phyloP scores from a whole-genome alignment of 495 filamentous ascomycete species.

The Penicillium egyptiacum region DNA sequence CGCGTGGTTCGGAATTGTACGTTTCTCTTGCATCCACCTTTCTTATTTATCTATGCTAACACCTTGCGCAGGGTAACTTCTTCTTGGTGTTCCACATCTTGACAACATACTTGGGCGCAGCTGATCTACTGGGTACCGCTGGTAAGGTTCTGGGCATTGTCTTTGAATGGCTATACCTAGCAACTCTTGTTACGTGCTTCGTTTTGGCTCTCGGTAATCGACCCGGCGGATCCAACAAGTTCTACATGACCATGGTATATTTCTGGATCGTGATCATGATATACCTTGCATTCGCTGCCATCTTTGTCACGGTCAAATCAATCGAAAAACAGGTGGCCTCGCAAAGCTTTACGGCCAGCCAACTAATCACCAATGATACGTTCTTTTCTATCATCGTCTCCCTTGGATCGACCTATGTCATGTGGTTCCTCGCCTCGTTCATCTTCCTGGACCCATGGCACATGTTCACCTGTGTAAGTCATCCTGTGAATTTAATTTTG shows the following conservation, averaged over 20 bases:
- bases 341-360: slow-evolving; percentile 59
- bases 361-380: slow-evolving; percentile 79
- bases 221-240: slow-evolving; percentile 87
- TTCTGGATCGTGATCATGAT: slow-evolving; percentile 97
- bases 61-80: slow-evolving; percentile 73
- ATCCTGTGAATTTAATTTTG: neutral
- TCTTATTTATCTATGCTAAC: slow-evolving; percentile 13
- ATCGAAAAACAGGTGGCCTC: slow-evolving; percentile 64
- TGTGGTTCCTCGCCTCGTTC: slow-evolving; percentile 90
- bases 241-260: slow-evolving; percentile 95
- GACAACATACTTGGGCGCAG: slow-evolving; percentile 74
- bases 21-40: slow-evolving; percentile 12
- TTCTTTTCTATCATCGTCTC: slow-evolving; percentile 96
- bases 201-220: slow-evolving; percentile 93
- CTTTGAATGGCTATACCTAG: slow-evolving; percentile 95
- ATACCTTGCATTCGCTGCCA: slow-evolving; percentile 90
- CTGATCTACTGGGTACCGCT: slow-evolving; percentile 64
- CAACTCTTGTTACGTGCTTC: slow-evolving; percentile 90
- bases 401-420: slow-evolving; percentile 84
- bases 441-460: slow-evolving; percentile 99
- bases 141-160: slow-evolving; percentile 82
- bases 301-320: slow-evolving; percentile 90
- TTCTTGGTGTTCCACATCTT: slow-evolving; percentile 98
- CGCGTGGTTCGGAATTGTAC: slow-evolving; percentile 92
- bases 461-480: slow-evolving; percentile 79